A percentile compares a stretch with the other conserved stretches of the same genome.
These are phyloP conservation scores for Geoglossum glabrum DNA, from an alignment of 495 filamentous ascomycete genomes.

Conservation along the genomic window DNA sequence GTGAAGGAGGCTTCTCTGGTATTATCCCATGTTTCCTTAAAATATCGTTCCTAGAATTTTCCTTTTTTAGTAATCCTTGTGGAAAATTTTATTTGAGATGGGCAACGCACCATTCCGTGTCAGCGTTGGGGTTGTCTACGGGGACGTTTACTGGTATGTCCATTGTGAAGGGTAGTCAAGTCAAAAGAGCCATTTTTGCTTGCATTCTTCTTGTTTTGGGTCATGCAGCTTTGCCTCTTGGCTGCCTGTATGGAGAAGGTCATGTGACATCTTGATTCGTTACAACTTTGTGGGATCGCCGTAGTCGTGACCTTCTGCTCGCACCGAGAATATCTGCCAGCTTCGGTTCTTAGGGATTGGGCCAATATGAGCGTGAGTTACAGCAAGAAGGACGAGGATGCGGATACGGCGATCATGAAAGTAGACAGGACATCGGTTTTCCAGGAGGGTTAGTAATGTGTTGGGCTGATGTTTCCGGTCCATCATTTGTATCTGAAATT, in stretches of 20 bases:
- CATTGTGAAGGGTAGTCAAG: conserved; percentile 29
- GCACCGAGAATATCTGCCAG: not conserved
- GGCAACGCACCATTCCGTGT: conserved; percentile 78
- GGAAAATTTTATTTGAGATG: not conserved
- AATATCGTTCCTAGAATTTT: conserved; percentile 71
- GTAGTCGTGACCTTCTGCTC: no score
- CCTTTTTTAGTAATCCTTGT: not conserved
- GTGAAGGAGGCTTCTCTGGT: conserved; percentile 85
- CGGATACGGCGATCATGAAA: conserved; percentile 76
- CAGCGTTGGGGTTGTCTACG: conserved; percentile 84
- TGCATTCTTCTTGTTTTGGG: no score
- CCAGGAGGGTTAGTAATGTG: conserved; percentile 77
- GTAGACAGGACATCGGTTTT: conserved; percentile 96
- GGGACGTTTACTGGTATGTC: conserved; percentile 63
- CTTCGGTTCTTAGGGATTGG: not conserved
- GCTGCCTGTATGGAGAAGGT: no score
- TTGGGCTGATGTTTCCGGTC: no score
- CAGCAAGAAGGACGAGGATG: conserved; percentile 97
- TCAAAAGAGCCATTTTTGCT: not conserved
- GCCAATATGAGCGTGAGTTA: conserved; percentile 41
- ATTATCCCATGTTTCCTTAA: conserved; percentile 91
- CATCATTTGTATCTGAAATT: conserved; percentile 8
- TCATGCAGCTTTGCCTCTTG: no score
- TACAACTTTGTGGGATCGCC: no score
- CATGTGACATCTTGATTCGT: no score